Base-by-base conservation (phyloP, 2,329 filamentous ascomycete species). In the Nemania sp. region DNA sequence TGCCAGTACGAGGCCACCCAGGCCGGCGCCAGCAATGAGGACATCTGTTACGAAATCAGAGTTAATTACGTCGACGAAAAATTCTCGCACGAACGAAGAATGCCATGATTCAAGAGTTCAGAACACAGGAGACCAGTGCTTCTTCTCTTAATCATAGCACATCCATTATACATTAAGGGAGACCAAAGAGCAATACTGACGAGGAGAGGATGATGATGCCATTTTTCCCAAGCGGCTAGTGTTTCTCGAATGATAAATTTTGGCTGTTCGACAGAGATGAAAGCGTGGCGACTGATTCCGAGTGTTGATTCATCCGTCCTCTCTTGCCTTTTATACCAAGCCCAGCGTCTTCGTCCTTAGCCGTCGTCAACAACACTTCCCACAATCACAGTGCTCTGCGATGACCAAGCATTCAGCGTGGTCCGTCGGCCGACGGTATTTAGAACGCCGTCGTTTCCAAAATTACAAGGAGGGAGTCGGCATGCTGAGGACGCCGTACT, bases 1-100 rank as follows among this genome's bases (percentile, higher is more conserved):
- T 12, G 65, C 63, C 15, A 69, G 49, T 21, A 62, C 54, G 13
- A 69, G 51, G 20, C 67, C 67, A 11, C 67, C 67, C 11, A 68
- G 42, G 40, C 67, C 66, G 40, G 55, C 65, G 15, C 67, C 67
- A n/a, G 64, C 57, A 47, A 69, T 69, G 17, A 68, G 51, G 29
- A 67, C 61, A 51, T 66, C 61, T 63, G 13, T 51, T 21, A 13
- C 10, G 15, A 13, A n/a, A 17, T 20, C 34, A 11, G 9, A 13
- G 18, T 59, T 25, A 42, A 29, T 20, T 34, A 25, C 21, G 4
- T 35, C 18, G 3, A 34, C 35, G 17, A 46, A 29, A 29, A n/a
- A 10, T 5, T 21, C 2, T 10, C 2, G 3, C 12, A 12, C 13
- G 17, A 11, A 42, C 13, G 15, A 42, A 40, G n/a, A 7, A 5